Base-by-base conservation (phyloP, 2,329 filamentous ascomycete genomes). In the Penicillium sp. region DNA sequence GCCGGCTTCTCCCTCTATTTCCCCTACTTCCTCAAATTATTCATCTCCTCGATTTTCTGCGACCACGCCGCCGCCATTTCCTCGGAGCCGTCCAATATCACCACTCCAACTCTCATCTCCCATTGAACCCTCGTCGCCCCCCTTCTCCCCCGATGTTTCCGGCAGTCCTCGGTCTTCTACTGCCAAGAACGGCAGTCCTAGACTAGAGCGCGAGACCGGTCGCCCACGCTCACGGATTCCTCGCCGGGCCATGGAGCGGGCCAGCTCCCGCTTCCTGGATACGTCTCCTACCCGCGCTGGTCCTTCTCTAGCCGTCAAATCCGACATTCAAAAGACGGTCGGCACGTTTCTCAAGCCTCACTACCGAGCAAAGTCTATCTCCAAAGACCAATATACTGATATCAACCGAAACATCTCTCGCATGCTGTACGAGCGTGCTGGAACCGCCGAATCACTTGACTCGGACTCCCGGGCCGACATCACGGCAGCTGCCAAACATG, bases 321-420 rank as follows among this genome's bases (percentile, higher is more conserved):
- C 90, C 60, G 91, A 86, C 66, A 88, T 99, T 58, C 93, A 91
- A 68, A 87, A 86, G 61, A 91, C 97, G 74, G 94, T 97, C 61
- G 89, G 90, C 58, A 79, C 82, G 34, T 90, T 89, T 5, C 78
- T 99, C 36, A 89, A 90, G 61, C 91, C 92, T 26, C 84, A 91
- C 59, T 97, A 93, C 79, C 83, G 86, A 56, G 87, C 87, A 34
- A 87, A 88, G 62, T 84, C 87, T 56, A 82, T 97, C 55, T 91
- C 87, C 15, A 90, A 91, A 61, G 90, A 96, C 53, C 88, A 97
- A 71, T 99, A 96, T 70, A 93, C 90, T 2, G 85, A 85, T 50
- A 96, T 97, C 73, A 97, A 97, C 68, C 87, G 91, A 56, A 87
- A 89, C 54, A 86, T 97, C 27, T 97, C 91, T 34, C 87, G 91